phyloP scores from a whole-genome alignment of 106 monocot species.

The Dendrobium huoshanense region DNA sequence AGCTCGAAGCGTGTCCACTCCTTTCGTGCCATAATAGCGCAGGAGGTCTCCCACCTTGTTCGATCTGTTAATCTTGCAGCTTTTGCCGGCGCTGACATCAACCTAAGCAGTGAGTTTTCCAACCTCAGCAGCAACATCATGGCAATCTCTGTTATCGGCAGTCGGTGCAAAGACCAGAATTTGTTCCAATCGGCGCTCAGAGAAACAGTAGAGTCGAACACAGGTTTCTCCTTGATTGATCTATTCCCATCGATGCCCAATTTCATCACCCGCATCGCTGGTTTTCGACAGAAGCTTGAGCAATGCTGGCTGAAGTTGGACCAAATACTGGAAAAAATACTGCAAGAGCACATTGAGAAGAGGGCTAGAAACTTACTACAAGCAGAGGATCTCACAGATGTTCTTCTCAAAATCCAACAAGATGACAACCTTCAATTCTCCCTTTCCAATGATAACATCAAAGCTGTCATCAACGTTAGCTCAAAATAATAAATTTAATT shows the following conservation, averaged over 20 bases:
- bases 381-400: slow-evolving; percentile 2
- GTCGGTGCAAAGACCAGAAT: slow-evolving; percentile 2
- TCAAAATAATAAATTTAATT: not conserved
- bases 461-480: slow-evolving; percentile 17
- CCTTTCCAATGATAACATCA: slow-evolving; percentile 19
- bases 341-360: slow-evolving; percentile 6
- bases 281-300: not conserved
- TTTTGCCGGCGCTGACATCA: not conserved
- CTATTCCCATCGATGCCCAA: slow-evolving; percentile 18
- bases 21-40: not conserved
- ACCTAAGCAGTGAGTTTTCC: not conserved
- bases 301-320: slow-evolving; percentile 3
- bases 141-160: slow-evolving; percentile 7
- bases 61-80: slow-evolving; percentile 1
- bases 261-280: slow-evolving; percentile 5
- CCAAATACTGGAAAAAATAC: slow-evolving; percentile 4
- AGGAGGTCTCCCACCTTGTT: not conserved
- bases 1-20: not conserved
- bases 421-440: slow-evolving; percentile 5
- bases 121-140: slow-evolving; percentile 1
- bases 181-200: not conserved
- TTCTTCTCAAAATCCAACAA: slow-evolving; percentile 20
- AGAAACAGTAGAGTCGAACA: not conserved
- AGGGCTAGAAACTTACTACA: not conserved
- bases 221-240: slow-evolving; percentile 16